Percentiles rank a stretch among this genome's conserved stretches.
Conservation (phyloP, 805 yeast genomes). For the Kockiozyma suomiensis region DNA sequence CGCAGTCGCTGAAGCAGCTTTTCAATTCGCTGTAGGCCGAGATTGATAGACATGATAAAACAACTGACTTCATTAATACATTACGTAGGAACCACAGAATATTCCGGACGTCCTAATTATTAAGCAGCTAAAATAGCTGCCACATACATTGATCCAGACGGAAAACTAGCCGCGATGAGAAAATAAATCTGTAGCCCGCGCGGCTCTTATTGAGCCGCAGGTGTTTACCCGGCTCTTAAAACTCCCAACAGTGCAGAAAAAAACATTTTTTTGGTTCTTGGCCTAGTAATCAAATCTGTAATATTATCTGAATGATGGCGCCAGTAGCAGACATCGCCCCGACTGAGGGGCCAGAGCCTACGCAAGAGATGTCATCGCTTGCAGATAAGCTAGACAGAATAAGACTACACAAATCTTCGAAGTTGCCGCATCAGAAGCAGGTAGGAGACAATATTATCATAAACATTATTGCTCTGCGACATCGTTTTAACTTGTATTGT, state of each 20-base stretch:
- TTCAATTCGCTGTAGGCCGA: conserved; percentile 59
- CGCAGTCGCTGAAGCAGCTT: conserved; percentile 45
- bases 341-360: not conserved
- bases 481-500: not conserved
- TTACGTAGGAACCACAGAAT: too few species aligned
- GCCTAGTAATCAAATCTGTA: not conserved
- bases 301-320: conserved; percentile 5
- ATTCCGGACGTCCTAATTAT: too few species aligned
- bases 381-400: conserved; percentile 67
- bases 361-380: conserved; percentile 41
- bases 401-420: conserved; percentile 73
- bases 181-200: not conserved
- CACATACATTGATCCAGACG: not conserved
- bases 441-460: conserved; percentile 29
- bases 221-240: conserved; percentile 10
- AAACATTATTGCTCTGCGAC: not conserved
- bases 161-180: not conserved
- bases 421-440: conserved; percentile 82
- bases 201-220: conserved; percentile 10
- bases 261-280: not conserved
- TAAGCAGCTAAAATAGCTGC: too few species aligned
- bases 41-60: conserved; percentile 46
- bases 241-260: conserved; percentile 5
- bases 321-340: conserved; percentile 2
- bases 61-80: too few species aligned